Evolutionary conservation across 257 asterid species (phyloP).

Genomic region (Petrea volubilis): DNA sequence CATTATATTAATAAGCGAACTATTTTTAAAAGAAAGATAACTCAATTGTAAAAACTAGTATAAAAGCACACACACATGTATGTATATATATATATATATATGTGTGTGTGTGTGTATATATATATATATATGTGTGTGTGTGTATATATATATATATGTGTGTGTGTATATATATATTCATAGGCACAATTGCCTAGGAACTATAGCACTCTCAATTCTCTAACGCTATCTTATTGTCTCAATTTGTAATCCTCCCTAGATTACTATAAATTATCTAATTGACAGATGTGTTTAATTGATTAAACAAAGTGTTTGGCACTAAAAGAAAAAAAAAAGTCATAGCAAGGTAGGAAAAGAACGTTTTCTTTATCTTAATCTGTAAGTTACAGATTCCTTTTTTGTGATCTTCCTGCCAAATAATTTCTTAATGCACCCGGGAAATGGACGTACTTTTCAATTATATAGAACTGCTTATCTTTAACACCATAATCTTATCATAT

Average conservation of each 20-base stretch:
- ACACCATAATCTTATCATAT: not conserved
- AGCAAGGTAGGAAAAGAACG: constrained; percentile 1
- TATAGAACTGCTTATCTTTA: not conserved
- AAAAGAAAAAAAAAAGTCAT: constrained; percentile 1
- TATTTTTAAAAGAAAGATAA: too few species aligned
- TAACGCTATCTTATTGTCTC: not conserved
- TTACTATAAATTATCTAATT: not conserved
- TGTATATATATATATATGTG: too few species aligned
- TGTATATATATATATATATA: too few species aligned
- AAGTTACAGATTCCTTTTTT: not conserved
- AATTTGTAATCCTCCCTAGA: not conserved
- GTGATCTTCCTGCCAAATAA: not conserved
- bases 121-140: too few species aligned
- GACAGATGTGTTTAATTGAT: not conserved
- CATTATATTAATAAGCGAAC: too few species aligned
- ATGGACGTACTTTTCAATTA: not conserved
- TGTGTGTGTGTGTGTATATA: too few species aligned
- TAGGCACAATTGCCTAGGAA: too few species aligned
- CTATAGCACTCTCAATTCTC: too few species aligned
- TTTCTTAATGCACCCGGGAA: not conserved
- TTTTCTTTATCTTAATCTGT: not conserved
- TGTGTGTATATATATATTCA: too few species aligned
- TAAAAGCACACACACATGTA: too few species aligned
- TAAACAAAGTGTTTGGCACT: not conserved
- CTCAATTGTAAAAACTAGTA: too few species aligned